A percentile compares a stretch with the other conserved stretches of the same genome.
Evolutionary conservation across 805 yeast species (phyloP).

Genomic region (Ascoidea rubescens): DNA sequence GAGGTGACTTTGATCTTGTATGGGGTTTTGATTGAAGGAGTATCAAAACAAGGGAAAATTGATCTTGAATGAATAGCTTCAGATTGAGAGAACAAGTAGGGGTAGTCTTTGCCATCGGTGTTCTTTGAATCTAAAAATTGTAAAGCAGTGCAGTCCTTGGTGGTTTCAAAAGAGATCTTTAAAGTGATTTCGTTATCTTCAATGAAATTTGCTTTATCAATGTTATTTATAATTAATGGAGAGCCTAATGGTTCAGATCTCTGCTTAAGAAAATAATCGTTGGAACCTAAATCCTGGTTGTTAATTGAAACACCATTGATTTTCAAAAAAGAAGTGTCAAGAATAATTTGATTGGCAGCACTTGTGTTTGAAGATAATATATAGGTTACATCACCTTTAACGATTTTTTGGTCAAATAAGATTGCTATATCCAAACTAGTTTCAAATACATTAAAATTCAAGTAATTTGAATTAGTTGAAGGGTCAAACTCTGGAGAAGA

Average conservation of each 20-base stretch:
- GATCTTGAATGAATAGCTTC: conserved; percentile 88
- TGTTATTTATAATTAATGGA: conserved; percentile 27
- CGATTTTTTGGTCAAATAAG: conserved; percentile 34
- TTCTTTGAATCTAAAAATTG: conserved; percentile 72
- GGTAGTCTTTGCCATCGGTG: conserved; percentile 57
- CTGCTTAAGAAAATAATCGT: conserved; percentile 20
- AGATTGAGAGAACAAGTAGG: conserved; percentile 76
- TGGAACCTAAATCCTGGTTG: conserved; percentile 14
- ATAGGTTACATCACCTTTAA: conserved; percentile 43
- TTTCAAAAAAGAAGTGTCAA: conserved; percentile 58
- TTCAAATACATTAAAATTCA: conserved; percentile 30
- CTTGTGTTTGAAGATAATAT: conserved; percentile 21
- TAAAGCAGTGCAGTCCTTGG: conserved; percentile 65
- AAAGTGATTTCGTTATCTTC: conserved; percentile 5
- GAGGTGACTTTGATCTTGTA: conserved; percentile 47
- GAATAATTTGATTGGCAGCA: conserved; percentile 24
- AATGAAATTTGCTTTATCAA: conserved; percentile 1
- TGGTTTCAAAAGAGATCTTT: conserved; percentile 48
- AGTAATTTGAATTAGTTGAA: conserved; percentile 68
- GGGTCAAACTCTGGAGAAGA: conserved; percentile 43
- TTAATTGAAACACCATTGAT: conserved; percentile 32
- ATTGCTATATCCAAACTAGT: conserved; percentile 42
- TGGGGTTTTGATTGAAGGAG: conserved; percentile 70
- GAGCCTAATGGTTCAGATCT: conserved; percentile 47
- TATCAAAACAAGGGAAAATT: conserved; percentile 81